phyloP scores from a whole-genome alignment of 352 stramenopile genomes.

The Bremia lactucae region DNA sequence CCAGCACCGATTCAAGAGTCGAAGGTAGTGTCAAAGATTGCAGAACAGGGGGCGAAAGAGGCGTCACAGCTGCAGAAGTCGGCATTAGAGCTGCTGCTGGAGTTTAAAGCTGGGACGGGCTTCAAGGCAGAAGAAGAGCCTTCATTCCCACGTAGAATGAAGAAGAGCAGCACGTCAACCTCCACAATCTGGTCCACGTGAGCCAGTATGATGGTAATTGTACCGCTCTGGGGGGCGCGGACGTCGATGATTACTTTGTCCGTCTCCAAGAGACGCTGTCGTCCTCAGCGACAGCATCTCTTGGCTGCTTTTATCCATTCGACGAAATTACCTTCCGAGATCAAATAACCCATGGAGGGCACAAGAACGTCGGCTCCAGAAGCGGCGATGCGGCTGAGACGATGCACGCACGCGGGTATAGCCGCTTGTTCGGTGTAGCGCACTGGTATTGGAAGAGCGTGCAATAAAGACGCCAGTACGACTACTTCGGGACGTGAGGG shows the following conservation, averaged over 20 bases:
- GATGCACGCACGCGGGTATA: not conserved
- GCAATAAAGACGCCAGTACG: constrained; percentile 6
- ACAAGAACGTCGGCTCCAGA: constrained; percentile 57
- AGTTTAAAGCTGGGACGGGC: constrained; percentile 10
- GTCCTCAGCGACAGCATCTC: constrained; percentile 89
- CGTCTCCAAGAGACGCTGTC: constrained; percentile 98
- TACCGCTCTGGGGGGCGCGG: constrained; percentile 75
- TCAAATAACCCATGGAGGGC: constrained; percentile 91
- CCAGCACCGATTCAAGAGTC: constrained; percentile 12
- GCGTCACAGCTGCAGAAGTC: constrained; percentile 4
- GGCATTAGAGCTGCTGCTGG: constrained; percentile 8
- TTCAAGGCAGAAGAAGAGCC: not conserved
- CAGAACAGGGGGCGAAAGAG: constrained; percentile 17
- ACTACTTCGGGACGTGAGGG: constrained; percentile 7
- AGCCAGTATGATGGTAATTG: constrained; percentile 85
- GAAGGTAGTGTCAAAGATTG: constrained; percentile 11
- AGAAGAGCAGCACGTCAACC: constrained; percentile 91
- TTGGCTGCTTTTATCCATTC: constrained; percentile 90
- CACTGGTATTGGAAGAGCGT: constrained; percentile 5
- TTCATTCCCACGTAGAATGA: constrained; percentile 72
- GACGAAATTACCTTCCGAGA: constrained; percentile 96
- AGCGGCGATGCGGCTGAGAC: not conserved
- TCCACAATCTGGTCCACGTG: constrained; percentile 92
- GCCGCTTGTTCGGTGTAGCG: not conserved
- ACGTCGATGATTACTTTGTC: constrained; percentile 95